phyloP scores from a whole-genome alignment of 306 rosid genomes.

The Pyrus pyrifolia region DNA sequence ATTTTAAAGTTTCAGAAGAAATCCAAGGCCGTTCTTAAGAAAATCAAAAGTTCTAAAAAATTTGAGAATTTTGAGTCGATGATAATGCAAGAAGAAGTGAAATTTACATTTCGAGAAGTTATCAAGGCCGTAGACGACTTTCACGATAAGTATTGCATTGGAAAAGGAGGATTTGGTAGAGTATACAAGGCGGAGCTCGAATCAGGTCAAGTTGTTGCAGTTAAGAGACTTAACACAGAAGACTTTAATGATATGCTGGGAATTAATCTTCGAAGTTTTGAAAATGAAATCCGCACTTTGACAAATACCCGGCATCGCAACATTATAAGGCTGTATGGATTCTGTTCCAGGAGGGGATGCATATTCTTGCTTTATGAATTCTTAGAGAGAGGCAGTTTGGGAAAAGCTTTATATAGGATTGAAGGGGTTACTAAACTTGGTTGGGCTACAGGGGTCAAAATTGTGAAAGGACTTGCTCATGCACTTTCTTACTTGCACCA shows the following conservation, averaged over 20 bases:
- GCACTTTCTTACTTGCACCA: conserved; percentile 49
- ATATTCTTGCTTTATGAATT: neutral
- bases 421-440: conserved; percentile 28
- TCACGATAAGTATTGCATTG: conserved; percentile 45
- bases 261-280: conserved; percentile 32
- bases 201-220: neutral
- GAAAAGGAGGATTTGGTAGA: conserved; percentile 56
- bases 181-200: conserved; percentile 40
- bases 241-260: conserved; percentile 30
- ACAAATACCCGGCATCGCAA: conserved; percentile 47
- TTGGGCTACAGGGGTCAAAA: conserved; percentile 39
- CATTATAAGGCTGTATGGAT: conserved; percentile 52
- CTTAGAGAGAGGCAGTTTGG: neutral
- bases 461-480: conserved; percentile 48
- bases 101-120: conserved; percentile 36
- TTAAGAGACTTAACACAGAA: conserved; percentile 24
- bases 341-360: conserved; percentile 22
- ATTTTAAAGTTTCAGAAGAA: neutral
- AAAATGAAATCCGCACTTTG: conserved; percentile 35
- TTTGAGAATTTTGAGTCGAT: neutral
- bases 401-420: conserved; percentile 32
- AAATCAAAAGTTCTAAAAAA: too few relatives aligned
- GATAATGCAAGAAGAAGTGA: conserved; percentile 23
- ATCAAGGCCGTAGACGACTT: conserved; percentile 41
- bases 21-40: neutral